Base-by-base conservation (phyloP, 169 alveolate genomes). In the Plasmodium cynomolgi region DNA sequence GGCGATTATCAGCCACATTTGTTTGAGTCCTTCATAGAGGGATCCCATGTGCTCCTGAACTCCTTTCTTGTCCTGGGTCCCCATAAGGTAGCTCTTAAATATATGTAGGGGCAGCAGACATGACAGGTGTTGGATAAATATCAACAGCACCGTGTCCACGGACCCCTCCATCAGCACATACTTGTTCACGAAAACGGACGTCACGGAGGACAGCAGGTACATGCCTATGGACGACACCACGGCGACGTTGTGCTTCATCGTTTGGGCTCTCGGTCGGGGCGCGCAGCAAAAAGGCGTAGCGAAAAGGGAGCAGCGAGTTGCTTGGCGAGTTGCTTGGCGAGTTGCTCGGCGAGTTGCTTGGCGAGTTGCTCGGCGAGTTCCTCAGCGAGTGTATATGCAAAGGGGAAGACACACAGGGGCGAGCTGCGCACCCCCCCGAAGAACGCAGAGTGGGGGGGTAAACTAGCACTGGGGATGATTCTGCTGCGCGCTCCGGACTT, bases 101-200 rank as follows among this genome's bases (percentile, higher is more conserved):
- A 86, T 37, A 86, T 75, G 81, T 56, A 86, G 29, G 68, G 81
- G 81, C 26, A 37, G 5, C 44, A 86, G 71, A 44, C 93, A 86
- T 1, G 93, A 86, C 29, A 86, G 3, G 68, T 86, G 93, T 31
- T 86, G 93, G 29, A 86, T 3, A 11, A 86, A 86, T 77, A 86
- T 86, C 31, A 86, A 37, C 9, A 86, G 68, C 77, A 86, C 71
- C 15, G 82, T 77, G 44, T 77, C 93, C 4, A 86, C 8, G 17
- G 31, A 23, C 80, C 73, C 71, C 3, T 75, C 81, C 86, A 86
- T 86, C 81, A 86, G 68, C 58, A 86, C 86, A 56, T 86, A 47
- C 71, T 86, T 86, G 44, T 86, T 86, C 41, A 56, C 86, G 68
- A 86, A 86, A 20, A 86, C 93, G 11, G 93, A 74, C 31, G 93